Conservation (phyloP, 768 basidiomycete genomes). For the Hirschioporus abietinus region DNA sequence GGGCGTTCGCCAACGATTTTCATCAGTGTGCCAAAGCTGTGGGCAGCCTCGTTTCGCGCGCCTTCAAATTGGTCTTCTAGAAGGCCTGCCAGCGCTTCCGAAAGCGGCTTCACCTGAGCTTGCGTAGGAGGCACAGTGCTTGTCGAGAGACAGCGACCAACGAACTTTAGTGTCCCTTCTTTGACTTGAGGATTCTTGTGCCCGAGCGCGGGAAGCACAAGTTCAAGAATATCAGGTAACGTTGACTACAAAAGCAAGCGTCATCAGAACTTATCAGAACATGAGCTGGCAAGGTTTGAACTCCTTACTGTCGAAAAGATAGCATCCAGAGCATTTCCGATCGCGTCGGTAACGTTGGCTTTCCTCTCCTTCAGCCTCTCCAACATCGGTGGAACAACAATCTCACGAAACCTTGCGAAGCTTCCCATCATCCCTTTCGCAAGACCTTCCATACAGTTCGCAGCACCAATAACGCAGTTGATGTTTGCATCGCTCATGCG, state of each 20-base stretch:
- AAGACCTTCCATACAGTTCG: conserved; percentile 77
- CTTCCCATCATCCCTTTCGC: conserved; percentile 73
- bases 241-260: conserved; percentile 47
- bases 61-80: conserved; percentile 88
- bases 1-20: conserved; percentile 95
- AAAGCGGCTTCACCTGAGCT: conserved; percentile 74
- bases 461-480: conserved; percentile 88
- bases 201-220: conserved; percentile 68
- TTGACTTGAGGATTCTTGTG: conserved; percentile 98
- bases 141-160: conserved; percentile 68
- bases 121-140: conserved; percentile 67
- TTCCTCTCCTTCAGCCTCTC: conserved; percentile 95
- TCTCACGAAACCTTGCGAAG: conserved; percentile 72
- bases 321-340: conserved; percentile 85
- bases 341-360: conserved; percentile 79
- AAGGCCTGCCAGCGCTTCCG: conserved; percentile 67
- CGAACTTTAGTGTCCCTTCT: conserved; percentile 85
- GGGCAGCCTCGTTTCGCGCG: conserved; percentile 86
- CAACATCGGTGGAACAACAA: conserved; percentile 70
- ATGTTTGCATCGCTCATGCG: conserved; percentile 92
- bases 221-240: conserved; percentile 76
- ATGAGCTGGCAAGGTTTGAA: conserved; percentile 6
- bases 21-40: conserved; percentile 84
- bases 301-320: conserved; percentile 72
- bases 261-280: conserved; percentile 11